These are phyloP conservation scores for Colletotrichum liriopes DNA, from an alignment of 2,329 filamentous ascomycete genomes.

Conservation along the genomic window DNA sequence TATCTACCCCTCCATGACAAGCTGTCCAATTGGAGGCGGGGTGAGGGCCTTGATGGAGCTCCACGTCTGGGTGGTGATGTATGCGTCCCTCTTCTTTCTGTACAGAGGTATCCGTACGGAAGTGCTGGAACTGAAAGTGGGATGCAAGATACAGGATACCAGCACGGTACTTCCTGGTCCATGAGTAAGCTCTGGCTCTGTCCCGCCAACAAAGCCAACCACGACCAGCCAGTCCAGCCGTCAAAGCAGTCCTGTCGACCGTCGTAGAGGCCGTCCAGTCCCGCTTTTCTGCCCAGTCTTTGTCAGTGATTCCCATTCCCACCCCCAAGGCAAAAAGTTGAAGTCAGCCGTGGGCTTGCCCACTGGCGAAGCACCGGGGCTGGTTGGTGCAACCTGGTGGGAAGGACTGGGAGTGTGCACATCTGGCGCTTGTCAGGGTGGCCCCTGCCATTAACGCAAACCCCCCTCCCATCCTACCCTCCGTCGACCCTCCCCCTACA, in stretches of 20 bases:
- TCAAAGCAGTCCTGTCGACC: conserved; percentile 32
- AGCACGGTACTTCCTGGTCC: conserved; percentile 21
- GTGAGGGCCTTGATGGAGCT: conserved; percentile 33
- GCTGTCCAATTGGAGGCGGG: conserved; percentile 28
- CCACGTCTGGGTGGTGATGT: conserved; percentile 32
- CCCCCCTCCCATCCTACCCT: conserved; percentile 41
- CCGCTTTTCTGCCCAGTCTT: conserved; percentile 36
- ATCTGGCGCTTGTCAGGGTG: conserved; percentile 18
- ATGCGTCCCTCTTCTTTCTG: conserved; percentile 36
- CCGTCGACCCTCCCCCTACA: conserved; percentile 43
- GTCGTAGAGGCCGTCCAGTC: conserved; percentile 12
- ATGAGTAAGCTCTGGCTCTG: conserved; percentile 40
- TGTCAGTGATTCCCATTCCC: conserved; percentile 2
- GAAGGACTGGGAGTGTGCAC: conserved; percentile 13
- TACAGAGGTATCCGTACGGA: conserved; percentile 25
- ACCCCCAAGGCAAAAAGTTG: conserved; percentile 4
- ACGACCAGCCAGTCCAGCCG: conserved; percentile 5
- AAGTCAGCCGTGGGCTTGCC: conserved; percentile 19
- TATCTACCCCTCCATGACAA: conserved; percentile 40
- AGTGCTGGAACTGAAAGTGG: conserved; percentile 34
- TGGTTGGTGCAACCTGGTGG: neutral
- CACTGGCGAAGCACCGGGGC: conserved; percentile 23
- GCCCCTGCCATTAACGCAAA: conserved; percentile 40
- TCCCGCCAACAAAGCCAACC: conserved; percentile 36
- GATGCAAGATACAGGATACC: conserved; percentile 29